These are phyloP conservation scores for Lasiodiplodia citricola DNA, from an alignment of 2,329 filamentous ascomycete species.

Conservation along the genomic window DNA sequence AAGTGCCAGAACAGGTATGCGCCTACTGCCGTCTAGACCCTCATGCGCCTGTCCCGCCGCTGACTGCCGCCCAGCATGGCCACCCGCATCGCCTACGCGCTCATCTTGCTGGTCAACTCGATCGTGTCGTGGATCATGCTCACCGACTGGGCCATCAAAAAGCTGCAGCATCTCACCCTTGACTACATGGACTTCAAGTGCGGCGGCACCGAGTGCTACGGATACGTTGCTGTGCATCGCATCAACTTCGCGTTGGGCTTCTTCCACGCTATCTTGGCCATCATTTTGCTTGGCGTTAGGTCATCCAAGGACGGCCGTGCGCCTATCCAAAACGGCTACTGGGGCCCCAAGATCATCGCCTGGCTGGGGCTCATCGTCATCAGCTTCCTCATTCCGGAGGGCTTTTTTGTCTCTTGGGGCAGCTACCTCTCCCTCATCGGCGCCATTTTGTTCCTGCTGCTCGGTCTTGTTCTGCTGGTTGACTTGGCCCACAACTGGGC, in stretches of 20 bases:
- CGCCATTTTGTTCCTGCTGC: slow-evolving; percentile 90
- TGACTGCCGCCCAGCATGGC: slow-evolving; percentile 69
- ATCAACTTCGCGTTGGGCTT: slow-evolving; percentile 97
- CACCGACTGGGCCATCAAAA: slow-evolving; percentile 97
- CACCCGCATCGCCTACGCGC: slow-evolving; percentile 93
- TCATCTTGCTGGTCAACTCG: slow-evolving; percentile 94
- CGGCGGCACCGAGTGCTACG: slow-evolving; percentile 85
- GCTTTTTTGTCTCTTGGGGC: slow-evolving; percentile 94
- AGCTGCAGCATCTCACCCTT: slow-evolving; percentile 86
- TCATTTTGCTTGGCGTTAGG: slow-evolving; percentile 83
- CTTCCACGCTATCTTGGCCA: slow-evolving; percentile 86
- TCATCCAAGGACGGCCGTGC: slow-evolving; percentile 88
- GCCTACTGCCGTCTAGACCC: background rate
- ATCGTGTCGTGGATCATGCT: slow-evolving; percentile 99
- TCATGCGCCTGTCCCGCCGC: slow-evolving; percentile 1
- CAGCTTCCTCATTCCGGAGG: slow-evolving; percentile 94
- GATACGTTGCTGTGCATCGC: slow-evolving; percentile 94
- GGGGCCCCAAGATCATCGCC: slow-evolving; percentile 92
- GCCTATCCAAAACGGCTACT: slow-evolving; percentile 95
- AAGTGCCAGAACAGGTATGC: slow-evolving; percentile 92
- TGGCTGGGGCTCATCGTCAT: slow-evolving; percentile 88
- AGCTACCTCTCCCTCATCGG: slow-evolving; percentile 89
- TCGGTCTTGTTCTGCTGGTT: slow-evolving; percentile 89
- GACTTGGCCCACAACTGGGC: slow-evolving; percentile 97
- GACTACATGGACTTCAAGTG: slow-evolving; percentile 97